A percentile compares a stretch with the other conserved stretches of the same genome.
Evolutionary conservation across 1,284 basidiomycete genomes (phyloP).

Genomic region (Trametes polyzona): DNA sequence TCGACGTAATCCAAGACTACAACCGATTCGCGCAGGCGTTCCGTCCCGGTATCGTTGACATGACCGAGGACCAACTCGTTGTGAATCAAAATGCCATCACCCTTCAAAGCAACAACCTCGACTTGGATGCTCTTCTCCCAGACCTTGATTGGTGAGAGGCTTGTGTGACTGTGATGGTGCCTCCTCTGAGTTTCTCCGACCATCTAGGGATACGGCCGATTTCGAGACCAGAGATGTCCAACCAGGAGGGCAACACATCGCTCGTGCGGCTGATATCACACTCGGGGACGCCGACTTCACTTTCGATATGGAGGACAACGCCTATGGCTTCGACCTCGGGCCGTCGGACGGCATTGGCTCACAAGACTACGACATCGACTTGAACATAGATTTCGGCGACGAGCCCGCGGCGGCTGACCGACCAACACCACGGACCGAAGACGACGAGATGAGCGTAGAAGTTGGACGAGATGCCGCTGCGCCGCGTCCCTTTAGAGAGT

Average conservation of each 20-base stretch:
- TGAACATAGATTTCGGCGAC: conserved; percentile 75
- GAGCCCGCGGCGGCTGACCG: conserved; percentile 43
- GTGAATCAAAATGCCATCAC: conserved; percentile 89
- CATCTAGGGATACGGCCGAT: conserved; percentile 65
- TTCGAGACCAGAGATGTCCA: conserved; percentile 71
- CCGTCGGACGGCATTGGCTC: conserved; percentile 84
- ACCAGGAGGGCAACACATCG: conserved; percentile 78
- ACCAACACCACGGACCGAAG: conserved; percentile 29
- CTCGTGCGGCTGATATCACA: conserved; percentile 83
- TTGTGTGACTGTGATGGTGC: background rate
- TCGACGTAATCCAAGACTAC: background rate
- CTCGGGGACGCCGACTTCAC: conserved; percentile 70
- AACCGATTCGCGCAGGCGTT: conserved; percentile 65
- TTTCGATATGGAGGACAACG: conserved; percentile 60
- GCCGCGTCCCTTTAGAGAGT: conserved; percentile 51
- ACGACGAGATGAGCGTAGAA: conserved; percentile 68
- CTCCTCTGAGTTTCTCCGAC: conserved; percentile 3
- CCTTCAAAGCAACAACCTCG: conserved; percentile 72
- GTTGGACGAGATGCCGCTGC: conserved; percentile 72
- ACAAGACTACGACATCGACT: conserved; percentile 78
- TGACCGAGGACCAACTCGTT: conserved; percentile 91
- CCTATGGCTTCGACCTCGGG: conserved; percentile 69
- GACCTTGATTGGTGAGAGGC: conserved; percentile 74
- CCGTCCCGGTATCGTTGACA: conserved; percentile 90
- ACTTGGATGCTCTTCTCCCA: conserved; percentile 80